Evolutionary conservation across 2,329 filamentous ascomycete species (phyloP), one percentile per base, ranked within the genome.

Genomic region (Neonectria faginata): DNA sequence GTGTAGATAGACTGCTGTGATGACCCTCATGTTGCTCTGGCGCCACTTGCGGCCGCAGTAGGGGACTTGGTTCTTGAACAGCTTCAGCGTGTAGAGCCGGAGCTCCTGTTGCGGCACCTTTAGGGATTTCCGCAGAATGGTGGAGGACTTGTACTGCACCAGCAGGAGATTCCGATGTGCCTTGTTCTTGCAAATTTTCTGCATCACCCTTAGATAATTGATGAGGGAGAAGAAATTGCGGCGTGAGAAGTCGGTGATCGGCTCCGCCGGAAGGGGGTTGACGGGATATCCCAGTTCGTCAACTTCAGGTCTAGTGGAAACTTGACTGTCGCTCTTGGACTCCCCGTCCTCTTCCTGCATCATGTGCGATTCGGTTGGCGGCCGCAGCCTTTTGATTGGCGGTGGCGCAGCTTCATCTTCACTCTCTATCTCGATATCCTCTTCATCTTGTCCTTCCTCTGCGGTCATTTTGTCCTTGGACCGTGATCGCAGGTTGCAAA

Each of bases 21-120:
- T 99, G 75, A 98, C 94, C 60, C 95, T 92, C 96, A 99, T 99
- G 79, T 99, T 98, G 72, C 90, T 90, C 81, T 98, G 96, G 14
- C 96, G 90, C 96, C 96, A 99, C 82, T 99, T 99, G 47, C 96
- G 91, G 22, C 96, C 95, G 79, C 95, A 98, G 83, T 97, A 99
- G 1, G 96, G 96, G 5, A 99, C 96, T 79, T 99, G 96, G 65
- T 94, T 96, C 80, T 99, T 99, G 89, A 98, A 98, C 0, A 99
- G 86, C 80, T 99, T 99, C 71, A 99, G 88, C 0, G 96, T 97
- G 82, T 98, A 98, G 47, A 97, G 89, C 6, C 96, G 90, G 44
- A 99, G 85, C 74, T 93, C 88, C 2, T 90, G 91, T 74, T 99
- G 93, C 0, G 95, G 95, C 22, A 97, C 91, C 71, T 96, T 95